These are phyloP conservation scores for Syzygium jambos DNA, from an alignment of 345 rosid genomes.

Conservation along the genomic window DNA sequence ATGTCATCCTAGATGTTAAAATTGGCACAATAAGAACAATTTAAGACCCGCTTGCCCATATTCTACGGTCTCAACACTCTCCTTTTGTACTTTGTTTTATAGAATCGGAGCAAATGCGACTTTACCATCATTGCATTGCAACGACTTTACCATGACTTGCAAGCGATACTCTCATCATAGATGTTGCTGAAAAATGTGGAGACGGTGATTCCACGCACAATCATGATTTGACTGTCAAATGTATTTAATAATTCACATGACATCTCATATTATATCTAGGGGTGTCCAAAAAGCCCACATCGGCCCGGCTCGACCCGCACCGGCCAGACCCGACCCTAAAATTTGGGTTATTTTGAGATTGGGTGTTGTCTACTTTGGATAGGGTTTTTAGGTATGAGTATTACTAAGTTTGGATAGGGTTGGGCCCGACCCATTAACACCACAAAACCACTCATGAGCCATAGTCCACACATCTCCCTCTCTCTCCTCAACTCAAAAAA, in stretches of 20 bases:
- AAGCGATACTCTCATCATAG: not conserved
- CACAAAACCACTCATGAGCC: too few relatives aligned
- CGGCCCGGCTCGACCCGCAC: too few relatives aligned
- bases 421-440: too few relatives aligned
- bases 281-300: too few relatives aligned
- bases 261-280: not conserved
- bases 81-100: not conserved
- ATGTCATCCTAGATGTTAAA: too few relatives aligned
- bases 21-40: not conserved
- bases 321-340: too few relatives aligned
- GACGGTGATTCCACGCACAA: not conserved
- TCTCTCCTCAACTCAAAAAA: not conserved
- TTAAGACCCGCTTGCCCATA: not conserved
- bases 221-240: not conserved
- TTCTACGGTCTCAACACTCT: not conserved
- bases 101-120: not conserved
- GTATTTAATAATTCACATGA: not conserved
- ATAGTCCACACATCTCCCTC: not conserved
- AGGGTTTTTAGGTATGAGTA: too few relatives aligned
- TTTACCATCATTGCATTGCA: not conserved
- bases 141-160: not conserved
- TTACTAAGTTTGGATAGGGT: too few relatives aligned
- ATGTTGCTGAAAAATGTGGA: not conserved
- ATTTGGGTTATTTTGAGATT: too few relatives aligned
- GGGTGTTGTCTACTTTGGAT: too few relatives aligned